Base-by-base conservation (phyloP, 306 rosid species). In the Rubus idaeus region DNA sequence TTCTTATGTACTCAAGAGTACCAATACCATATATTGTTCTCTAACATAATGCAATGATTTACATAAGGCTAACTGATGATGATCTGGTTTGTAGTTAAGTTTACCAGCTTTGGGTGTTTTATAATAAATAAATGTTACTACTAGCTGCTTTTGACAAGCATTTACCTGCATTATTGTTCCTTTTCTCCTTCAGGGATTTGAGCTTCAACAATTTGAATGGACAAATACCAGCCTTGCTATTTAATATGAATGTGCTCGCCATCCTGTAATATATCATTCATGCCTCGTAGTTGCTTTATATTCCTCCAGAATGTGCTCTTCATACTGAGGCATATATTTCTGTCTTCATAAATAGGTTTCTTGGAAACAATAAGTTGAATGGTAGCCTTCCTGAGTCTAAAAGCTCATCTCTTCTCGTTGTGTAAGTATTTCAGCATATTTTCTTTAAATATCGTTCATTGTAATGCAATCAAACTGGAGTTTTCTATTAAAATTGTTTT, bases 151-250 rank as follows among this genome's bases (percentile, higher is more conserved):
- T 78, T 41, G 6, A 5, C 53, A 5, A 71, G 18, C 42, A 18
- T 60, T 0, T n/a, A 26, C 64, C 68, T 70, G 20, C 79, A 20
- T 39, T 83, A 45, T 58, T 9, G n/a, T 68, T 63, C 69, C 55
- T 60, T 55, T 77, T 23, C 73, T 7, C 0, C 63, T 89, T 46
- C 82, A 94, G 98, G 89, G 98, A 91, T 82, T 80, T 94, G 78
- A 94, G 98, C 90, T 94, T 94, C 93, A 94, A 94, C 82, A 89
- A 85, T 72, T 72, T 94, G 72, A 77, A 73, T 3, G 94, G 96
- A 70, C 85, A 75, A 65, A 81, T 90, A 82, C 88, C 88, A 4
- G 77, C n/a, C 72, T 83, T 90, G 55, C 86, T 94, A 76, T 91
- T 91, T 89, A 85, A 77, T 78, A 62, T 90, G 92, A 91, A 79